Percentiles rank a stretch among this genome's conserved stretches.
Conservation (phyloP, 805 yeast species). For the Torulaspora microellipsoides region DNA sequence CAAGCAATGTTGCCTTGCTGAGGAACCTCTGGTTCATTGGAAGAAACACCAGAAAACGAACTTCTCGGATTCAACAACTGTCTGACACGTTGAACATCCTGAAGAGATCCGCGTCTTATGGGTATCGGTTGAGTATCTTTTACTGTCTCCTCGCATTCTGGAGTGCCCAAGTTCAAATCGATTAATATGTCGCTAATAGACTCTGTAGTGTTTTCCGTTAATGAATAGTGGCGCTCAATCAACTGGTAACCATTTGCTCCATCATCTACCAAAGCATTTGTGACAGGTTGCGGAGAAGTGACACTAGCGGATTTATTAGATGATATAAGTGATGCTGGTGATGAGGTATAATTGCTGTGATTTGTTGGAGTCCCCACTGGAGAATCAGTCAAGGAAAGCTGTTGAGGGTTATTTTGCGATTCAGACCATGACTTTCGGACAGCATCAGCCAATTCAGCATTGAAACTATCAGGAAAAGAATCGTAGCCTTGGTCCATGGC, state of each 20-base stretch:
- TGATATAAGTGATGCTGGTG: slow-evolving; percentile 19
- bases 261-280: not conserved
- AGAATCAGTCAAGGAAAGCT: slow-evolving; percentile 5
- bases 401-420: slow-evolving; percentile 13
- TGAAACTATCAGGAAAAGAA: slow-evolving; percentile 6
- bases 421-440: slow-evolving; percentile 35
- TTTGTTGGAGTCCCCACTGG: slow-evolving; percentile 14
- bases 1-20: slow-evolving; percentile 19
- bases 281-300: slow-evolving; percentile 1
- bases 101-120: slow-evolving; percentile 29
- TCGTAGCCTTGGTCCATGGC: slow-evolving; percentile 5
- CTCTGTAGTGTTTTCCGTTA: slow-evolving; percentile 24
- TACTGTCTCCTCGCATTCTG: not conserved
- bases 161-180: slow-evolving; percentile 13
- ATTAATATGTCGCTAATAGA: slow-evolving; percentile 22
- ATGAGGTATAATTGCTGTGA: slow-evolving; percentile 1
- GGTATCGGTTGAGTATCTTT: slow-evolving; percentile 4
- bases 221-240: slow-evolving; percentile 28
- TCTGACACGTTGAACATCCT: slow-evolving; percentile 33
- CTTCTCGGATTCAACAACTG: slow-evolving; percentile 35
- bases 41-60: slow-evolving; percentile 31
- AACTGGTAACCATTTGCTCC: slow-evolving; percentile 17
- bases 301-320: slow-evolving; percentile 3
- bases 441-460: slow-evolving; percentile 28
- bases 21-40: slow-evolving; percentile 18